Evolutionary conservation across 306 rosid species (phyloP), one percentile per base, ranked within the genome.

Genomic region (Rubus idaeus): DNA sequence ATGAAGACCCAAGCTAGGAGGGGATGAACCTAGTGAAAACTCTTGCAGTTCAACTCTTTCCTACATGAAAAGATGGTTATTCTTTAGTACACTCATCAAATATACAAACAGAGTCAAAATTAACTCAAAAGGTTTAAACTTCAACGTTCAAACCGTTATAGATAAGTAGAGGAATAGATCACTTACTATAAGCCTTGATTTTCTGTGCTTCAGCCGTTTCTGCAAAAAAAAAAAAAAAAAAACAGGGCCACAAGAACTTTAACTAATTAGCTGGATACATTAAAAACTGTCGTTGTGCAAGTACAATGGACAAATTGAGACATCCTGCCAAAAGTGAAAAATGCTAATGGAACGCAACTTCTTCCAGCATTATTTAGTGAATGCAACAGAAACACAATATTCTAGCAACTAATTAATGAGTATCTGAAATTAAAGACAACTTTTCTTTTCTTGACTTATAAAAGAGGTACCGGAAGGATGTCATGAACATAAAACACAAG

Each of bases 1-100:
- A 65, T 87, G 91, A 68, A 88, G 84, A 30, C 96, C 99, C 88
- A 96, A 79, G 85, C 85, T 74, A 66, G 99, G 99, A 75, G 98
- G 97, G 78, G 89, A 74, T 62, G 96, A 87, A 76, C 99, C 99
- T 37, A 92, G 85, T 58, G 98, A 89, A 81, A 92, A 89, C 71
- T 84, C 96, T 71, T 74, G 93, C 71, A 96, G 76, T 85, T 96
- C 98, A 70, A 96, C 80, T 81, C 79, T 86, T 83, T 96, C 98
- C 99, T 96, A 77, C 77, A 92, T 12, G 51, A 82, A 66, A 71
- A 68, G 76, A 42, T 67, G 74, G 68, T 80, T 64, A 52, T 73
- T 65, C 72, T 64, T 83, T 70, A 73, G 77, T 73, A 23, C 20
- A 61, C 58, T 46, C 60, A 50, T 49, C 47, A 53, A 67, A 71